These are phyloP conservation scores for Ceratopteris richardii DNA, from an alignment of 75 land plant species.

Conservation along the genomic window DNA sequence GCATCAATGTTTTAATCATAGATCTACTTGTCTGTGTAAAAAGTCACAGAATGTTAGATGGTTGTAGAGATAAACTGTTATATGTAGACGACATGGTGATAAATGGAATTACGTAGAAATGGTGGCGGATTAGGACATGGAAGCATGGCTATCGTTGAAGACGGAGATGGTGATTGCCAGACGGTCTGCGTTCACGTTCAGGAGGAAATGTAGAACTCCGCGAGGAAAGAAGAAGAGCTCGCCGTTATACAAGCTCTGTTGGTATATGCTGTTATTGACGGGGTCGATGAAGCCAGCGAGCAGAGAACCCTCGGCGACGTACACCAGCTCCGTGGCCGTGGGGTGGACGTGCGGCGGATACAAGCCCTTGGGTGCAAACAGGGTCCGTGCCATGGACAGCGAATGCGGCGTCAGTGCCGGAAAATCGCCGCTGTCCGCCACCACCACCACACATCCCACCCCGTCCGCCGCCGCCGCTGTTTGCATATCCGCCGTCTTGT, in stretches of 20 bases:
- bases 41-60: too few species aligned
- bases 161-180: constrained; percentile 6
- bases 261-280: constrained; percentile 1
- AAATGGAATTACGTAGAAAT: too few species aligned
- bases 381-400: constrained; percentile 5
- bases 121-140: too few species aligned
- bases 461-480: neutral
- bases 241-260: neutral
- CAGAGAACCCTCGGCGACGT: constrained; percentile 7
- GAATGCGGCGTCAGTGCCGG: constrained; percentile 11
- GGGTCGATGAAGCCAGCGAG: constrained; percentile 11
- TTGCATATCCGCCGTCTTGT: neutral
- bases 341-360: constrained; percentile 20
- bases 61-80: too few species aligned
- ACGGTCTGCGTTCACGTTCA: constrained; percentile 12
- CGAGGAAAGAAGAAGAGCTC: constrained; percentile 28
- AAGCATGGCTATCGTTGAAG: constrained; percentile 7
- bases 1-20: too few species aligned
- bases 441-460: neutral
- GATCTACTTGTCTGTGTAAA: too few species aligned
- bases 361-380: constrained; percentile 8
- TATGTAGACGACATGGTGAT: too few species aligned
- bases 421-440: neutral
- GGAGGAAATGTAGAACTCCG: constrained; percentile 33
- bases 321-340: constrained; percentile 9